Base-by-base conservation (phyloP, 805 yeast species). In the Candida qinlingensis region DNA sequence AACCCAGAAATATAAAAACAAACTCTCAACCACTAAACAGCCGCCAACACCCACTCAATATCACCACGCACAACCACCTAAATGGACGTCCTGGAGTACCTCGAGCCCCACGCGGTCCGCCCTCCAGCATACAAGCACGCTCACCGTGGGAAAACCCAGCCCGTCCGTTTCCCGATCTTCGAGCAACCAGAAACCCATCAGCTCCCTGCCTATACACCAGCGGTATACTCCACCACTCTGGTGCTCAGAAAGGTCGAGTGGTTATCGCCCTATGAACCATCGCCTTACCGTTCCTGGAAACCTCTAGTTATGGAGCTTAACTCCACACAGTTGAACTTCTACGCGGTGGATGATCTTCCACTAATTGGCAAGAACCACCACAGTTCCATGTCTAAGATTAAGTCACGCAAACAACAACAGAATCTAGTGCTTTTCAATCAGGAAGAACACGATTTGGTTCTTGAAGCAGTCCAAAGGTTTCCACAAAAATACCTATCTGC, bases 291-390 rank as follows among this genome's bases (percentile, higher is more conserved):
- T 52, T 74, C 79, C 9, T 91, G 98, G 98, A 76, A 73, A 55
- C 70, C 75, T 39, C 75, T 76, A 40, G 71, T 85, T 26, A 72
- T 88, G 64, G 95, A 86, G 59, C 70, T 91, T 44, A 89, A 91
- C 70, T 87, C 92, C 19, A 91, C 97, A 2, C 96, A 88, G 67
- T 68, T 91, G 35, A 86, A 86, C 64, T 69, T 91, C 47, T 87
- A 85, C 63, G 58, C 65, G 13, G 69, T 72, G 11, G 77, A 72
- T 36, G 54, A 65, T 13, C 30, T 63, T 5, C 56, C 64, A 1
- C 49, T 66, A 40, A 59, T 68, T 61, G 64, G 50, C 47, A 59
- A 25, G 60, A 60, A 50, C 63, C 26, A 54, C 50, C 48, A 54
- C 42, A 53, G 49, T 51, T 54, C 52, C 42, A 56, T 52, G 30